Evolutionary conservation across 352 stramenopile species (phyloP).

Genomic region (Pythium pectinolyticum): DNA sequence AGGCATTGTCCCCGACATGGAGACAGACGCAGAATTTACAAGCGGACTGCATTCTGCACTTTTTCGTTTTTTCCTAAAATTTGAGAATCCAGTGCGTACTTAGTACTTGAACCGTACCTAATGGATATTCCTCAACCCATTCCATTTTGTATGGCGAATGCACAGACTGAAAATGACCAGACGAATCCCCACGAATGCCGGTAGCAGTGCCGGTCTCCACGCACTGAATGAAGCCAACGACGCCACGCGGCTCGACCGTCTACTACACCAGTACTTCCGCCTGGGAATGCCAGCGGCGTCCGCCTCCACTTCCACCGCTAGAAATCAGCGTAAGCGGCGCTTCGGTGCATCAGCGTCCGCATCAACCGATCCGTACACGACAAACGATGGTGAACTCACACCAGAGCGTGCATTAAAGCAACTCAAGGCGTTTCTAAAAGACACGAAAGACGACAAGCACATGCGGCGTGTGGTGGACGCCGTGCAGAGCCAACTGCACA

Average conservation of each 20-base stretch:
- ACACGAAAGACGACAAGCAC: slow-evolving; percentile 19
- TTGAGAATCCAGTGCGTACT: slow-evolving; percentile 11
- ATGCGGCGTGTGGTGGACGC: slow-evolving; percentile 18
- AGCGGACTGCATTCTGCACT: neutral
- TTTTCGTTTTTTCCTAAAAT: slow-evolving; percentile 3
- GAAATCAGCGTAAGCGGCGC: slow-evolving; percentile 13
- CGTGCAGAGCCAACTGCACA: slow-evolving; percentile 16
- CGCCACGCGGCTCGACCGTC: slow-evolving; percentile 14
- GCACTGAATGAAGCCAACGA: slow-evolving; percentile 21
- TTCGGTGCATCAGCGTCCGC: neutral
- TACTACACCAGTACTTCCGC: slow-evolving; percentile 30
- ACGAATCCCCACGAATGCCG: neutral
- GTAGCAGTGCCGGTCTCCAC: neutral
- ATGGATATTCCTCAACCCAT: neutral
- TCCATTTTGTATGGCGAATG: neutral
- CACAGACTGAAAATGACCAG: neutral
- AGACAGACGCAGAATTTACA: too few species aligned
- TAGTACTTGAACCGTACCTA: slow-evolving; percentile 1
- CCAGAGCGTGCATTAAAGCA: slow-evolving; percentile 10
- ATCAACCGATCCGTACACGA: too few species aligned
- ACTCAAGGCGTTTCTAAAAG: slow-evolving; percentile 22
- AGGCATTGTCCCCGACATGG: neutral
- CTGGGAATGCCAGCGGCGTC: neutral
- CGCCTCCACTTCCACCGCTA: too few species aligned
- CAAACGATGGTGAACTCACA: neutral